Base-by-base conservation (phyloP, 2,329 filamentous ascomycete species). In the Nigrospora oryzae region DNA sequence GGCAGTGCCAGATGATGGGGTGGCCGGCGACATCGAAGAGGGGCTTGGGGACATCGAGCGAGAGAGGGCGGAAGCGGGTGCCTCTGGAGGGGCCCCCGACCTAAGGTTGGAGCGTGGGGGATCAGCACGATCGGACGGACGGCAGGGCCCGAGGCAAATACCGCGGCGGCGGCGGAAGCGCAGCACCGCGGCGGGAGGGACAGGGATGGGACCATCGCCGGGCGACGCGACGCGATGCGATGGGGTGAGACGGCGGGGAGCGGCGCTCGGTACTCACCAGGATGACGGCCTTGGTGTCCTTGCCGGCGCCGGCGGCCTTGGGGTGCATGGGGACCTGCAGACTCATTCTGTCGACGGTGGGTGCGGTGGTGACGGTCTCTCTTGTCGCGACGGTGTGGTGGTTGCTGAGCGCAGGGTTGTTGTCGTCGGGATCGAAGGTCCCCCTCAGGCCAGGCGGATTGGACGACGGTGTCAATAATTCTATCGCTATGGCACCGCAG, bases 21-120 rank as follows among this genome's bases (percentile, higher is more conserved):
- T 98, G 93, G 57, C 93, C 93, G 55, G 93, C 93, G 61, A 98
- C 89, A 66, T 96, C 91, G 73, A 98, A 97, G 56, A 98, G 86
- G 52, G 93, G 93, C 89, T 97, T 97, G 57, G 93, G 93, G 46
- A 96, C 77, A 70, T 98, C 93, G 59, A 97, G 85, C 45, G 89
- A 95, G 55, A 98, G 77, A 57, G 93, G 93, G 56, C 93, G 81
- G 72, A 97, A 97, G 55, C 93, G 82, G 51, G 93, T 98, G 64
- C 93, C 93, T 75, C 93, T 81, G 47, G 90, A 96, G 45, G 93
- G 90, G 49, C 93, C 91, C 54, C 91, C 91, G 61, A 97, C 91
- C 90, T 96, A 45, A 48, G 49, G 45, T 31, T 41, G 34, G 56
- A 14, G 50, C 40, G 37, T 39, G 44, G 49, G 50, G 39, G 53